Conservation (phyloP, 768 basidiomycete genomes). For the Leucogyrophana mollusca region DNA sequence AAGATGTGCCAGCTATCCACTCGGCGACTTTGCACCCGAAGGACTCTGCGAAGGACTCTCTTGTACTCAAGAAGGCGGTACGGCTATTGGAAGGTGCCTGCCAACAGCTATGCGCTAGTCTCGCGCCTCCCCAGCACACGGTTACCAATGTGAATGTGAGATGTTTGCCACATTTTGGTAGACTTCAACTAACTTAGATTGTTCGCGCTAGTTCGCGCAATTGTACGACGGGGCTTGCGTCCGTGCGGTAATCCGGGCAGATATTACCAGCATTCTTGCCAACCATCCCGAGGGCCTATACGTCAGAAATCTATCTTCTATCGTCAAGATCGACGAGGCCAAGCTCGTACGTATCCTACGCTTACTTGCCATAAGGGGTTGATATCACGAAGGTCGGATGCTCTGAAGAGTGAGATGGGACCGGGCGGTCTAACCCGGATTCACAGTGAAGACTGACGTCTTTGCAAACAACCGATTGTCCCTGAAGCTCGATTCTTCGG, state of each 20-base stretch:
- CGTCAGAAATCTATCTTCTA: conserved; percentile 28
- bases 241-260: conserved; percentile 30
- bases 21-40: background rate
- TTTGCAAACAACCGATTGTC: conserved; percentile 44
- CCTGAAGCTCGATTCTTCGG: conserved; percentile 29
- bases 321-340: conserved; percentile 28
- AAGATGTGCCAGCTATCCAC: background rate
- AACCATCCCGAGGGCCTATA: conserved; percentile 37
- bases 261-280: conserved; percentile 37
- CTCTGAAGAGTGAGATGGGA: background rate
- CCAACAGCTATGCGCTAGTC: conserved; percentile 1
- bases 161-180: no score
- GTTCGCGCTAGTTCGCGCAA: no score
- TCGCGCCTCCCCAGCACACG: conserved; percentile 4
- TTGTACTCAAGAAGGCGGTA: background rate
- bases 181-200: no score
- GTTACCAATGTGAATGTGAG: background rate
- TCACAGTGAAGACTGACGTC: conserved; percentile 32
- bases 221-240: conserved; percentile 21
- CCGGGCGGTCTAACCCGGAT: background rate
- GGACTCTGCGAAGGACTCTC: background rate
- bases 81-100: conserved; percentile 2
- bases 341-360: conserved; percentile 41
- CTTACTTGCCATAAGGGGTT: conserved; percentile 37
- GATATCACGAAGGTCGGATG: conserved; percentile 36